Evolutionary conservation across 2,329 filamentous ascomycete species (phyloP).

Genomic region (Hirsutella thompsonii): DNA sequence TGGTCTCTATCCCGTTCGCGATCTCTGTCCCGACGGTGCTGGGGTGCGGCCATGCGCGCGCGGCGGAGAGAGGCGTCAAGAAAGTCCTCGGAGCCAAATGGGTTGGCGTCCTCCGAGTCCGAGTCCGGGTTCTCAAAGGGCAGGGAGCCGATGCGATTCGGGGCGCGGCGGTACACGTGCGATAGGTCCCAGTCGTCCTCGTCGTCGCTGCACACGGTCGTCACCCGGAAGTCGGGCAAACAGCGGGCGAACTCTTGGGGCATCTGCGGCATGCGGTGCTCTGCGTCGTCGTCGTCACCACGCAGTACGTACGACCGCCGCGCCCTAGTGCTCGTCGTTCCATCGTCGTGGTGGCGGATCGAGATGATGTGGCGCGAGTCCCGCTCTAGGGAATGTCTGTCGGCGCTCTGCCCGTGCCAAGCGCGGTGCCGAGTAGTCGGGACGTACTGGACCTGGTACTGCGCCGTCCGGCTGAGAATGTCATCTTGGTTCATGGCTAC

Average conservation of each 20-base stretch:
- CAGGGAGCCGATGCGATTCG: constrained; percentile 39
- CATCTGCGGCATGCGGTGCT: constrained; percentile 39
- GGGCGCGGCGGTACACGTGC: constrained; percentile 23
- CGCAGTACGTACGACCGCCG: constrained; percentile 31
- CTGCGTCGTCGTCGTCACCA: constrained; percentile 24
- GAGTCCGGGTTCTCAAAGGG: constrained; percentile 38
- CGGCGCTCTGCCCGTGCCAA: constrained; percentile 8
- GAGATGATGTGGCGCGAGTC: constrained; percentile 29
- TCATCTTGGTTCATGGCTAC: constrained; percentile 76
- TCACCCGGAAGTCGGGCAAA: constrained; percentile 38
- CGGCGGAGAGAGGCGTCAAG: constrained; percentile 10
- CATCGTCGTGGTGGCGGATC: constrained; percentile 38
- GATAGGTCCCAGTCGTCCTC: constrained; percentile 26
- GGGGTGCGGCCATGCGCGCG: not conserved
- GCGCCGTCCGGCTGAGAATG: constrained; percentile 56
- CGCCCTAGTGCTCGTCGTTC: constrained; percentile 32
- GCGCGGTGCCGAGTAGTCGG: constrained; percentile 9
- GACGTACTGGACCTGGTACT: constrained; percentile 61
- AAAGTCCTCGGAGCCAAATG: constrained; percentile 14
- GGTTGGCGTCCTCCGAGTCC: constrained; percentile 18
- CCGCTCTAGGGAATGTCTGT: constrained; percentile 4
- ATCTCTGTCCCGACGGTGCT: no score
- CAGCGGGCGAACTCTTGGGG: constrained; percentile 39
- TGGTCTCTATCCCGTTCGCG: not conserved
- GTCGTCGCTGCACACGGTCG: constrained; percentile 48